Conservation (phyloP, 2,329 filamentous ascomycete species). For the Alternaria consortialis region DNA sequence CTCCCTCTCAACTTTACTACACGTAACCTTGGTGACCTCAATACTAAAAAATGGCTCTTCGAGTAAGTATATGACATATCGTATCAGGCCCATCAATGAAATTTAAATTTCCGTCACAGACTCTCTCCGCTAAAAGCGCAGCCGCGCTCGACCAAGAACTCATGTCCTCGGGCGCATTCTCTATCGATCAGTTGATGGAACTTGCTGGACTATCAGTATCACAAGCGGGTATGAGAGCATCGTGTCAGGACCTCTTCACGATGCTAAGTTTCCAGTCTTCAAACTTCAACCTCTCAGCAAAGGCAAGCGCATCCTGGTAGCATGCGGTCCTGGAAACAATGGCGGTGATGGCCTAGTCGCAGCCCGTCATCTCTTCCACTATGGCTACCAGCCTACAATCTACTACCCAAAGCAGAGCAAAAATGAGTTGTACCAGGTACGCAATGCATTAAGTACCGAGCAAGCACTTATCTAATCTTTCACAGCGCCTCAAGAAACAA, state of each 20-base stretch:
- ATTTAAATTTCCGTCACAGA: slow-evolving; percentile 61
- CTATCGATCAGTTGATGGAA: slow-evolving; percentile 97
- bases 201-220: slow-evolving; percentile 91
- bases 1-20: background rate
- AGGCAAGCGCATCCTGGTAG: slow-evolving; percentile 79
- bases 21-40: background rate
- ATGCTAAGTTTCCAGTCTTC: slow-evolving; percentile 65
- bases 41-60: slow-evolving; percentile 23
- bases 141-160: slow-evolving; percentile 91
- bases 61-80: slow-evolving; percentile 5
- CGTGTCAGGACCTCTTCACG: background rate
- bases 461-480: background rate
- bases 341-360: slow-evolving; percentile 93
- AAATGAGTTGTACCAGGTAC: slow-evolving; percentile 86
- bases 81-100: too few species aligned
- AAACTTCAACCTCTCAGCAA: slow-evolving; percentile 78
- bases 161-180: slow-evolving; percentile 89
- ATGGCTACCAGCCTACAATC: slow-evolving; percentile 86
- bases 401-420: slow-evolving; percentile 95
- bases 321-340: slow-evolving; percentile 85
- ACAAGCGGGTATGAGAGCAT: slow-evolving; percentile 71
- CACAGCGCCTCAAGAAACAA: slow-evolving; percentile 81
- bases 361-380: slow-evolving; percentile 88
- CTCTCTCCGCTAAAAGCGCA: slow-evolving; percentile 85
- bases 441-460: slow-evolving; percentile 7